Evolutionary conservation across 2,329 filamentous ascomycete genomes (phyloP).

Genomic region (Clarireedia paspali): DNA sequence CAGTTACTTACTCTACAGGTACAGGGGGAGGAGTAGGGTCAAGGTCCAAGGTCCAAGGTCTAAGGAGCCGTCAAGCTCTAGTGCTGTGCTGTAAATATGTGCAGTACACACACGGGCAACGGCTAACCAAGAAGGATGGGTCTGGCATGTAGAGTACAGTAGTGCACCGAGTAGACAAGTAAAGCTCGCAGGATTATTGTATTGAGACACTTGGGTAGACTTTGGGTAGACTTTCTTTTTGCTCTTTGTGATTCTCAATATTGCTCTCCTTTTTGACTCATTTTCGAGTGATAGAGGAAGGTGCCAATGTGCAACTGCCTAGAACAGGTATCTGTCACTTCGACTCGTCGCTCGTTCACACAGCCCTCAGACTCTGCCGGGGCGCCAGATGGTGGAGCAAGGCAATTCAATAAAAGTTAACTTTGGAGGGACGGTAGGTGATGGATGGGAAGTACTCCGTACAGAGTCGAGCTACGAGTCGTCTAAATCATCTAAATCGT

Average conservation of each 20-base stretch:
- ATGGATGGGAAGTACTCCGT: too few species aligned
- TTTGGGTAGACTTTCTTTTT: background rate
- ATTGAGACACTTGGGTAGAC: background rate
- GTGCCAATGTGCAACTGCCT: too few species aligned
- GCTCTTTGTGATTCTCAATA: too few species aligned
- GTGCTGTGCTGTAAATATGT: background rate
- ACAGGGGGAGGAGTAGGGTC: too few species aligned
- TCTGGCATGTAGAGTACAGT: background rate
- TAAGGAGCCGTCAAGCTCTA: too few species aligned
- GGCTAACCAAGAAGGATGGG: background rate
- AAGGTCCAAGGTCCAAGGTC: too few species aligned
- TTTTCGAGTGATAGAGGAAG: background rate
- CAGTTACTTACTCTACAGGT: too few species aligned
- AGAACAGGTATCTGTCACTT: background rate
- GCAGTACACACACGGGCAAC: background rate
- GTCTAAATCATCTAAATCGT: too few species aligned
- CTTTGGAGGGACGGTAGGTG: too few species aligned
- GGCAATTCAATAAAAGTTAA: background rate
- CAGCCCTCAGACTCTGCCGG: too few species aligned
- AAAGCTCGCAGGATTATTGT: background rate
- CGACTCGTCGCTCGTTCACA: too few species aligned
- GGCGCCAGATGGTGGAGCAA: background rate
- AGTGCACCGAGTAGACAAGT: background rate
- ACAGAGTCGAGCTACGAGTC: too few species aligned
- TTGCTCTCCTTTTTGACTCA: background rate